Percentiles rank a stretch among this genome's conserved stretches.
Evolutionary conservation across 2,329 filamentous ascomycete species (phyloP).

Genomic region (Leptographium wingfieldii): DNA sequence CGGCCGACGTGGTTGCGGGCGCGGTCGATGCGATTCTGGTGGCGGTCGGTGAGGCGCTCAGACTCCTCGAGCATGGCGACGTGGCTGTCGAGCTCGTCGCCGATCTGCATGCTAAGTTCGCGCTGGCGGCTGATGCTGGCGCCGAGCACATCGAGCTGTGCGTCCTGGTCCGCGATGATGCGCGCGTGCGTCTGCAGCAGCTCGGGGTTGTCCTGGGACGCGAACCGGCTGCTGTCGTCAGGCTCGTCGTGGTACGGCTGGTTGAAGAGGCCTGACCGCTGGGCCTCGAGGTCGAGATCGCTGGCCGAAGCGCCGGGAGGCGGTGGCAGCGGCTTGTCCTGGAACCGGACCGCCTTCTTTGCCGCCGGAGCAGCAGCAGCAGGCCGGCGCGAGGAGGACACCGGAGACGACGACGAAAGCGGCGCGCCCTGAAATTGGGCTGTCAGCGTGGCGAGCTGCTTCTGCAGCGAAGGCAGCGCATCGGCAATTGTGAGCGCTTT

Average conservation of each 20-base stretch:
- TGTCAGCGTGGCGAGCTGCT: slow-evolving; percentile 64
- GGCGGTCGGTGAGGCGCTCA: slow-evolving; percentile 69
- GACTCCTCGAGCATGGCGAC: slow-evolving; percentile 82
- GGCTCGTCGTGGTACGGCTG: slow-evolving; percentile 60
- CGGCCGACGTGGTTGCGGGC: slow-evolving; percentile 60
- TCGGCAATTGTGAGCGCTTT: slow-evolving; percentile 43
- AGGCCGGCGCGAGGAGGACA: slow-evolving; percentile 19
- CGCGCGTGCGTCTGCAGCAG: slow-evolving; percentile 74
- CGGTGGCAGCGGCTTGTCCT: slow-evolving; percentile 41
- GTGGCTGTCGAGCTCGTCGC: slow-evolving; percentile 87
- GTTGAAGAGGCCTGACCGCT: slow-evolving; percentile 26
- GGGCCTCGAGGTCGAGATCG: slow-evolving; percentile 37
- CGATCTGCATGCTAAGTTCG: slow-evolving; percentile 89
- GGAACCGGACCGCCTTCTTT: slow-evolving; percentile 73
- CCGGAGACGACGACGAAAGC: slow-evolving; percentile 26
- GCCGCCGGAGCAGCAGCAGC: slow-evolving; percentile 9
- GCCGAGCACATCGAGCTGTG: slow-evolving; percentile 81
- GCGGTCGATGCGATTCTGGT: slow-evolving; percentile 61
- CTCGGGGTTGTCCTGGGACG: slow-evolving; percentile 57
- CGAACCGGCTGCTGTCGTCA: slow-evolving; percentile 23
- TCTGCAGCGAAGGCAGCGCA: slow-evolving; percentile 54
- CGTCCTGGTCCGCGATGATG: slow-evolving; percentile 80
- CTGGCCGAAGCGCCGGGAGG: slow-evolving; percentile 26
- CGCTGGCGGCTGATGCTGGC: slow-evolving; percentile 77
- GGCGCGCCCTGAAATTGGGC: slow-evolving; percentile 65